These are phyloP conservation scores for Ophiostoma fasciatum DNA, from an alignment of 2,329 filamentous ascomycete genomes.

Conservation along the genomic window DNA sequence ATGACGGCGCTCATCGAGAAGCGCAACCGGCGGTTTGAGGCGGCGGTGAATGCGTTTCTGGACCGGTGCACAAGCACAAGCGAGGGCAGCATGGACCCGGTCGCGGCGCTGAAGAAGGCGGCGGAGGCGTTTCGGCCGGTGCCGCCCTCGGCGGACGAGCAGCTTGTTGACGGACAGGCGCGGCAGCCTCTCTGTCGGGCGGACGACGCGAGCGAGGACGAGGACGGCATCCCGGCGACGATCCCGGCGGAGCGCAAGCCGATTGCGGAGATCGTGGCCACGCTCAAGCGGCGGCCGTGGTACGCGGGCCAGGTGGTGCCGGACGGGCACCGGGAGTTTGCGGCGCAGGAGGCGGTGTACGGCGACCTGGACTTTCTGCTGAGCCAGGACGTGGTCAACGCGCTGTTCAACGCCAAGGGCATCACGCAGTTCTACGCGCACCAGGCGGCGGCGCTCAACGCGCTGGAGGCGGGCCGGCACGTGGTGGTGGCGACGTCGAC, in stretches of 20 bases:
- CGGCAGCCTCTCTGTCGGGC: too few relatives aligned
- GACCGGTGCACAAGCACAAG: conserved; percentile 44
- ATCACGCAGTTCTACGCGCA: conserved; percentile 83
- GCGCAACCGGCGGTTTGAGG: conserved; percentile 68
- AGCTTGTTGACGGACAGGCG: not conserved
- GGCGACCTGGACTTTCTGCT: conserved; percentile 75
- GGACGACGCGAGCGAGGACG: conserved; percentile 20
- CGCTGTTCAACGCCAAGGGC: conserved; percentile 77
- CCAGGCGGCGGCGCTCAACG: conserved; percentile 87
- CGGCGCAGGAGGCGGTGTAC: conserved; percentile 66
- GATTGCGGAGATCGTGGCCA: conserved; percentile 71
- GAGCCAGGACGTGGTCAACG: conserved; percentile 88
- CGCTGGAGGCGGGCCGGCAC: conserved; percentile 64
- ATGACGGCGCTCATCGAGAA: conserved; percentile 83
- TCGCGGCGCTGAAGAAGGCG: conserved; percentile 45
- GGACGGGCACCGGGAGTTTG: conserved; percentile 81
- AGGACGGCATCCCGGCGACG: conserved; percentile 38
- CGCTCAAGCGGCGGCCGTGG: conserved; percentile 72
- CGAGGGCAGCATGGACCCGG: conserved; percentile 48
- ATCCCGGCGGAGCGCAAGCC: conserved; percentile 70
- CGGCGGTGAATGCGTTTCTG: conserved; percentile 63
- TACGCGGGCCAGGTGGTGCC: conserved; percentile 89
- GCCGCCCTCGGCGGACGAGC: conserved; percentile 12
- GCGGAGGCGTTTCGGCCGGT: conserved; percentile 47
- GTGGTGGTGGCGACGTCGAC: conserved; percentile 93